These are phyloP conservation scores for Fomitopsis schrenkii DNA, from an alignment of 1,284 basidiomycete species.

Conservation along the genomic window DNA sequence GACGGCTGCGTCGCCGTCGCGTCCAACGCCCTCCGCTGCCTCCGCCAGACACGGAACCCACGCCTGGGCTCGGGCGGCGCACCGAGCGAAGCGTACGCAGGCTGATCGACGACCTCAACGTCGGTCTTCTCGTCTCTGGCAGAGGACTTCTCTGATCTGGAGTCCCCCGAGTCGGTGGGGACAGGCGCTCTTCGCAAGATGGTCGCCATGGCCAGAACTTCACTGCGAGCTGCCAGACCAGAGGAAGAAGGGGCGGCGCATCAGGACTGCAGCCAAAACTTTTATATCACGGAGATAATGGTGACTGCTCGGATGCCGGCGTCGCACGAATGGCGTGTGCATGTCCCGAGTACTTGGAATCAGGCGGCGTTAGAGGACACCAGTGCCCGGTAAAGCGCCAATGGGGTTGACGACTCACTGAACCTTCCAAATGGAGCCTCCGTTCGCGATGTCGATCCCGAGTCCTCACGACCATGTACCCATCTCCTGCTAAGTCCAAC, in stretches of 20 bases:
- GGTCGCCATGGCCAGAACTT: background rate
- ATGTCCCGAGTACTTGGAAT: background rate
- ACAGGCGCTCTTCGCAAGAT: background rate
- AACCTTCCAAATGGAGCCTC: no score
- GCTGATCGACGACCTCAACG: conserved; percentile 7
- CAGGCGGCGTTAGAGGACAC: background rate
- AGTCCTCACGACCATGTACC: no score
- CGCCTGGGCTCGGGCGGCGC: conserved; percentile 14
- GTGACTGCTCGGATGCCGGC: background rate
- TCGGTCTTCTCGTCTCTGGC: background rate
- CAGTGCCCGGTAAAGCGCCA: background rate
- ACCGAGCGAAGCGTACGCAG: conserved; percentile 18
- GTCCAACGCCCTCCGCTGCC: conserved; percentile 24
- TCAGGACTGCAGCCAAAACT: background rate
- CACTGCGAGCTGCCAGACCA: background rate
- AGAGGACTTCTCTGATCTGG: background rate
- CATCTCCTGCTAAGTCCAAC: background rate
- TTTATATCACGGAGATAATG: background rate
- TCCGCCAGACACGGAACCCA: conserved; percentile 20
- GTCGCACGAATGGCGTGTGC: background rate
- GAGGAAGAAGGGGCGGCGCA: background rate
- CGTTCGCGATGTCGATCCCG: no score
- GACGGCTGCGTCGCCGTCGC: conserved; percentile 31
- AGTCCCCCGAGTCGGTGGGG: background rate
- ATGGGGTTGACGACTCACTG: background rate